These are phyloP conservation scores for Hevea brasiliensis DNA, from an alignment of 345 rosid genomes.

Conservation along the genomic window DNA sequence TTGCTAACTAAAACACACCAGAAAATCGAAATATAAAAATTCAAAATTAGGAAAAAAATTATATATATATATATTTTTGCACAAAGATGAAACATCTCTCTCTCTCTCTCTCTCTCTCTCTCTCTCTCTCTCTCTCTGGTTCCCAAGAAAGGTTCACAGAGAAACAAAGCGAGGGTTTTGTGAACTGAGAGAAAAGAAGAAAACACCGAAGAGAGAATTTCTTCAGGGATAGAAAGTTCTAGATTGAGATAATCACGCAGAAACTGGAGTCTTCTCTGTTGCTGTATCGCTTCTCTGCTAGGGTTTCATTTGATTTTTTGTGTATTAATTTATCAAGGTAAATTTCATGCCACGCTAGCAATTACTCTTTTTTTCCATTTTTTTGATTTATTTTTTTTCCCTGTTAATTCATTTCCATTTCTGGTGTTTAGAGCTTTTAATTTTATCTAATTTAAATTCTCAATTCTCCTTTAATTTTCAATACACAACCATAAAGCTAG, in stretches of 20 bases:
- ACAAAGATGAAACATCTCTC: conserved; percentile 31
- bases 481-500: conserved; percentile 20
- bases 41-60: background rate
- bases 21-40: conserved; percentile 18
- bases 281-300: conserved; percentile 27
- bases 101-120: conserved; percentile 12
- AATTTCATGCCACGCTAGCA: conserved; percentile 7
- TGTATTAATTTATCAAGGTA: conserved; percentile 29
- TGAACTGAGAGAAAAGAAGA: background rate
- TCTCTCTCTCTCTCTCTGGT: conserved; percentile 23
- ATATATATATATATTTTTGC: background rate
- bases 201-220: background rate
- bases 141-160: conserved; percentile 23
- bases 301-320: conserved; percentile 32
- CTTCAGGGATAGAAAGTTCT: background rate
- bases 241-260: background rate
- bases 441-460: conserved; percentile 18
- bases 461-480: background rate
- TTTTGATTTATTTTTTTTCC: background rate
- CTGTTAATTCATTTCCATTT: conserved; percentile 9
- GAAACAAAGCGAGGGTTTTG: conserved; percentile 34
- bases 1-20: conserved; percentile 29
- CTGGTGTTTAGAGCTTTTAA: conserved; percentile 16
- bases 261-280: conserved; percentile 8
- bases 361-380: background rate